Base-by-base conservation (phyloP, 495 filamentous ascomycete genomes). In the Xylaria palmicola region DNA sequence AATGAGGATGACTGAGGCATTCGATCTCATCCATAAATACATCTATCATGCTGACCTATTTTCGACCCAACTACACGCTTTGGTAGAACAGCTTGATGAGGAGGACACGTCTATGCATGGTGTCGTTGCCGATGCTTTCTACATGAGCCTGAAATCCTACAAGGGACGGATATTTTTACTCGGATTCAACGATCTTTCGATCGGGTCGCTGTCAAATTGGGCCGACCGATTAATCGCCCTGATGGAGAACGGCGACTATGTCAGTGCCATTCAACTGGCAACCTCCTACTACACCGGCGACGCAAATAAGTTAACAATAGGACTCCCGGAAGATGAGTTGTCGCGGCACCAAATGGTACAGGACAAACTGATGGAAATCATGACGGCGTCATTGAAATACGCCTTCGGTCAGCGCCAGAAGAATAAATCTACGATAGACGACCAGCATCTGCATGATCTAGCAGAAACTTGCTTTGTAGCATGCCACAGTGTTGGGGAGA, bases 61-160 rank as follows among this genome's bases (percentile, higher is more conserved):
- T 72, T 92, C 90, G 0, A 78, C 82, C 6, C 93, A 97, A 66
- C 81, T 98, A 20, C 86, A 90, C 68, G 80, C 80, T 37, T 79
- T 98, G 37, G 91, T 98, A 15, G 93, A 97, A 69, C 86, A 91
- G 60, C 79, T 94, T 47, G 89, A 97, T 61, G 92, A 96, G 67
- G 87, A 93, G 41, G 91, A 96, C 61, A 83, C 83, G 2, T 89
- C 90, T 2, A 92, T 96, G 88, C 94, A 97, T 74, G 92, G 93
- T 1, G 92, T 97, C 19, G 91, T 98, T 44, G 93, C 93, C 13
- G 95, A 98, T 78, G 94, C 95, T 15, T 98, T 97, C 65, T 90
- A 94, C 68, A 96, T 97, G 88, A 97, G 95, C 71, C 93, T 98
- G 72, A 90, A 90, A 62, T 85, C 90, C 4, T 97, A 97, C 73